Evolutionary conservation across 805 yeast genomes (phyloP), one percentile per base, ranked within the genome.

Genomic region (Pichia cephalocereana): DNA sequence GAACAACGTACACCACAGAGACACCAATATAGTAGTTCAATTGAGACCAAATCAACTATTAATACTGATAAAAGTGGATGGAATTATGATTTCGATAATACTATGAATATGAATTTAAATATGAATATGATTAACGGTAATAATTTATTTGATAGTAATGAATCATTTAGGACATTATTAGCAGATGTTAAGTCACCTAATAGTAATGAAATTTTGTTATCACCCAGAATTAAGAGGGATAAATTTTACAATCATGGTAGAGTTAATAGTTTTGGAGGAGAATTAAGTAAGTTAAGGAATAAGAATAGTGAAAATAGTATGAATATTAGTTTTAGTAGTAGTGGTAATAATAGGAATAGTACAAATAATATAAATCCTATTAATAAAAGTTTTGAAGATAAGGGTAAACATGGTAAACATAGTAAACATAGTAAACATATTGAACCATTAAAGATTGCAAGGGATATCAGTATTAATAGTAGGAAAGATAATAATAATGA

Each of bases 81-180:
- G 32, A 30, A 30, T 30, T 30, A 30, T 30, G 32, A 30, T 11
- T 30, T 30, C 8, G 32, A 34, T 34, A 34, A 34, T 34, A 34
- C 37, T 6, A 34, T 19, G 23, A 23, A 23, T 23, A 23, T 34
- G 18, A 59, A 56, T 14, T 55, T 63, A 46, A 65, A 62, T 32
- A 44, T 45, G 11, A 45, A 27, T 23, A 23, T 23, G 4, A 23
- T 23, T 23, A 23, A 23, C 5, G 26, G n/a, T 6, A 60, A 63
- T 6, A 62, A 8, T 8, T 61, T 58, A 26, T 60, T 62, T 42
- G 46, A 64, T 14, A 83, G 95, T 0, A 82, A 82, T 44, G 74
- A 86, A 0, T 85, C 95, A 3, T 87, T 87, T 71, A 82, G 82
- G 60, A 86, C 55, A 14, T 46, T 51, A 27, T 41, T 50, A 31